Conservation (phyloP, 345 rosid species). For the Aethionema arabicum region DNA sequence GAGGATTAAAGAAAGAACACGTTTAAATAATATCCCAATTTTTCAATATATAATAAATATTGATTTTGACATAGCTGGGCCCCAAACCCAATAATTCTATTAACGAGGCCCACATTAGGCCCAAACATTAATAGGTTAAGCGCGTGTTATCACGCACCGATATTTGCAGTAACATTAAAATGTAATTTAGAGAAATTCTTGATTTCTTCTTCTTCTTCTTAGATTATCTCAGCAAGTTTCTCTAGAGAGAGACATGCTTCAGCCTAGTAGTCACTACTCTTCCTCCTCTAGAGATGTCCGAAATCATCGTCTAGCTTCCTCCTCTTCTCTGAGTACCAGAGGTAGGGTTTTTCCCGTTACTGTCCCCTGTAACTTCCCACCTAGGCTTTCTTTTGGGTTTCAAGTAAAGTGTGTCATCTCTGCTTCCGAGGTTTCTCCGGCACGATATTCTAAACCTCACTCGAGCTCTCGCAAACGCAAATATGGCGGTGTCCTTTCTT, state of each 20-base stretch:
- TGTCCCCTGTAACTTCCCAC: constrained; percentile 25
- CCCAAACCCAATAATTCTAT: too few relatives aligned
- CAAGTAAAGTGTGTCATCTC: constrained; percentile 53
- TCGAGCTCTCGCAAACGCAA: constrained; percentile 39
- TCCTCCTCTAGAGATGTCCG: constrained; percentile 16
- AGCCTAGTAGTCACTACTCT: constrained; percentile 23
- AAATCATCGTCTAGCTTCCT: constrained; percentile 14
- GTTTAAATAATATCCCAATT: too few relatives aligned
- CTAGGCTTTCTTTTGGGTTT: constrained; percentile 43
- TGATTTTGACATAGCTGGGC: too few relatives aligned
- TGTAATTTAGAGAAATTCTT: neutral
- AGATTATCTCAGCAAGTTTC: constrained; percentile 7
- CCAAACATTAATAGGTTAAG: too few relatives aligned
- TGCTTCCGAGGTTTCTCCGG: constrained; percentile 39
- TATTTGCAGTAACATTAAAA: neutral
- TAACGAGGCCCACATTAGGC: too few relatives aligned
- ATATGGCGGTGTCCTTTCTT: constrained; percentile 58
- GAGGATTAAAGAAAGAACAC: too few relatives aligned
- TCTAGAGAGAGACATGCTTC: constrained; percentile 29
- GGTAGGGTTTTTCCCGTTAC: constrained; percentile 7
- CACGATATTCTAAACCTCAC: constrained; percentile 39
- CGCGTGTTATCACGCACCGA: too few relatives aligned
- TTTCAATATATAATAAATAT: too few relatives aligned
- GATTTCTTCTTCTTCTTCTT: neutral
- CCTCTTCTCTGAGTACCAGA: constrained; percentile 5